These are phyloP conservation scores for Ephemerocybe angulata DNA, from an alignment of 768 basidiomycete genomes.

Conservation along the genomic window DNA sequence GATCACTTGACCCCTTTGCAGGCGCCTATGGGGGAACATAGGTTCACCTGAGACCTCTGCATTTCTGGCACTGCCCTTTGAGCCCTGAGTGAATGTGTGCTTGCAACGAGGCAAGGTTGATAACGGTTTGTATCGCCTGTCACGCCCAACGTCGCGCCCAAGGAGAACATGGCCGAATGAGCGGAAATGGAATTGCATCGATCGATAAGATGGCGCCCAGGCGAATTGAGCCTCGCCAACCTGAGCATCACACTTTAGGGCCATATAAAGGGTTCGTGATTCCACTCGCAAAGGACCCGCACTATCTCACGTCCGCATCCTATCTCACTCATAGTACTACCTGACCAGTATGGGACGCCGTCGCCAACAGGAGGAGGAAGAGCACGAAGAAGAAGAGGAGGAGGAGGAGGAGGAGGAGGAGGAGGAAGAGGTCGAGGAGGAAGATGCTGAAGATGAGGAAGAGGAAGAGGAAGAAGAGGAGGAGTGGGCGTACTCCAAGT, in stretches of 20 bases:
- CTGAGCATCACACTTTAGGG: neutral
- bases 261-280: neutral
- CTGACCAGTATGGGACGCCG: neutral
- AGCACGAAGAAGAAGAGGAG: conserved; percentile 2
- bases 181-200: neutral
- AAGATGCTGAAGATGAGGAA: neutral
- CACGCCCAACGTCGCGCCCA: neutral
- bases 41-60: too few species aligned
- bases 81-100: too few species aligned
- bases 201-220: neutral
- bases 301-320: neutral
- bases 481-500: conserved; percentile 67
- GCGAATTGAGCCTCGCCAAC: neutral
- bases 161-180: neutral
- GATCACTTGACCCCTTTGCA: too few species aligned
- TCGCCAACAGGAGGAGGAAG: neutral
- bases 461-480: conserved; percentile 2
- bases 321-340: neutral
- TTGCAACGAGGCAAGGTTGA: too few species aligned
- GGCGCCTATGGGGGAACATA: too few species aligned
- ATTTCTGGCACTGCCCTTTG: too few species aligned
- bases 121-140: too few species aligned
- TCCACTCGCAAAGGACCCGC: neutral
- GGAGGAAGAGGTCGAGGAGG: conserved; percentile 1
- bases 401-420: conserved; percentile 2